These are phyloP conservation scores for Epichloe glyceriae DNA, from an alignment of 2,329 filamentous ascomycete species.

Conservation along the genomic window DNA sequence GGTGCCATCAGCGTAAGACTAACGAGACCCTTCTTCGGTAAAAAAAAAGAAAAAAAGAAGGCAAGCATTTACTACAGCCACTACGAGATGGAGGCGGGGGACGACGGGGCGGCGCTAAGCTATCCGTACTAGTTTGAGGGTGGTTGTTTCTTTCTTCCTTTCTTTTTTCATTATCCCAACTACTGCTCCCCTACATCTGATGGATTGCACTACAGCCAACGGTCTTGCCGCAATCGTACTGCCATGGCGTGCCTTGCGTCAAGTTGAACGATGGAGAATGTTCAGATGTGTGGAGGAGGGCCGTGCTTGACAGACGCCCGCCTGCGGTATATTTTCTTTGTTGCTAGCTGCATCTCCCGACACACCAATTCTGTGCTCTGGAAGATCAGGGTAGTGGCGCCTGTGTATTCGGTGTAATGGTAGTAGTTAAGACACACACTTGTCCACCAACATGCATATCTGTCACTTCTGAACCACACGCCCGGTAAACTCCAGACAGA, in stretches of 20 bases:
- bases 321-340: not conserved
- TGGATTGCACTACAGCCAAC: not conserved
- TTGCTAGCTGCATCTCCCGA: not conserved
- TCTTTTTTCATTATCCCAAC: not conserved
- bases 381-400: not conserved
- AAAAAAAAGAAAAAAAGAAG: not conserved
- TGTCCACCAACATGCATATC: not conserved
- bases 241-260: slow-evolving; percentile 1
- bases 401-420: not conserved
- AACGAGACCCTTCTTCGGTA: not conserved
- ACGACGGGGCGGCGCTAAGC: not conserved
- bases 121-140: not conserved
- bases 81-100: not conserved
- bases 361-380: not conserved
- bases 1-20: not conserved
- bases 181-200: not conserved
- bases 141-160: not conserved
- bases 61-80: not conserved
- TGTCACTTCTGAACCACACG: not conserved
- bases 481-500: not conserved
- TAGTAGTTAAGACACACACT: too few species aligned
- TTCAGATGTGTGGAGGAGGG: slow-evolving; percentile 1
- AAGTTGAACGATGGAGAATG: not conserved
- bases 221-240: not conserved
- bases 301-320: not conserved